Conservation (phyloP, 306 rosid species). For the Dicorynia guianensis region DNA sequence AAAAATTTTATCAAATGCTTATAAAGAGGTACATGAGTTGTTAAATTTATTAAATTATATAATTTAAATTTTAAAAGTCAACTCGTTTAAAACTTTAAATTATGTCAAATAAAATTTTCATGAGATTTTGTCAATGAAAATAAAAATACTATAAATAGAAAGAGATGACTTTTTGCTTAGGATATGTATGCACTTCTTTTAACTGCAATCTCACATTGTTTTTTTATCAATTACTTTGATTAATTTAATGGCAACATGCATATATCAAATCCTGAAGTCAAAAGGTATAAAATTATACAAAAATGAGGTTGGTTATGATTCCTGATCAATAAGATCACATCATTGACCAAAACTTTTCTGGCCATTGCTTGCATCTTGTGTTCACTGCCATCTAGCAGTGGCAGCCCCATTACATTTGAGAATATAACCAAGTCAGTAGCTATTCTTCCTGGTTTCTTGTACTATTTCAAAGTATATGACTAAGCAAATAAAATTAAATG, state of each 20-base stretch:
- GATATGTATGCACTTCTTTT: too few relatives aligned
- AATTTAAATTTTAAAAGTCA: too few relatives aligned
- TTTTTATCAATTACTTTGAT: not conserved
- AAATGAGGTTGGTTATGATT: not conserved
- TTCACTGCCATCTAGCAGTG: constrained; percentile 3
- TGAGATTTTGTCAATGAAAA: too few relatives aligned
- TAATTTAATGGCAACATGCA: constrained; percentile 39
- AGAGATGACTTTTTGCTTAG: not conserved
- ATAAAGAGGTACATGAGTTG: too few relatives aligned
- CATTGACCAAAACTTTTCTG: constrained; percentile 37
- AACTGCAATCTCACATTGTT: not conserved
- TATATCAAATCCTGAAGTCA: constrained; percentile 37
- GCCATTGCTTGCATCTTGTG: constrained; percentile 13
- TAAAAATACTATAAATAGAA: not conserved
- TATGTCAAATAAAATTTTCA: too few relatives aligned
- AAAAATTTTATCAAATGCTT: too few relatives aligned
- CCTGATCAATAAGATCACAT: constrained; percentile 35
- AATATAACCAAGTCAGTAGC: not conserved
- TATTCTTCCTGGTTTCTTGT: not conserved
- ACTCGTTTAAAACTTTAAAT: too few relatives aligned
- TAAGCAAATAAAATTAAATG: constrained; percentile 14
- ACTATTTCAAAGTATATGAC: constrained; percentile 2
- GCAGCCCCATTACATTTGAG: not conserved
- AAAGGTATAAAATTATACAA: constrained; percentile 1
- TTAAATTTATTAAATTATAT: too few relatives aligned